phyloP scores from a whole-genome alignment of 306 rosid genomes.

The Neltuma alba region DNA sequence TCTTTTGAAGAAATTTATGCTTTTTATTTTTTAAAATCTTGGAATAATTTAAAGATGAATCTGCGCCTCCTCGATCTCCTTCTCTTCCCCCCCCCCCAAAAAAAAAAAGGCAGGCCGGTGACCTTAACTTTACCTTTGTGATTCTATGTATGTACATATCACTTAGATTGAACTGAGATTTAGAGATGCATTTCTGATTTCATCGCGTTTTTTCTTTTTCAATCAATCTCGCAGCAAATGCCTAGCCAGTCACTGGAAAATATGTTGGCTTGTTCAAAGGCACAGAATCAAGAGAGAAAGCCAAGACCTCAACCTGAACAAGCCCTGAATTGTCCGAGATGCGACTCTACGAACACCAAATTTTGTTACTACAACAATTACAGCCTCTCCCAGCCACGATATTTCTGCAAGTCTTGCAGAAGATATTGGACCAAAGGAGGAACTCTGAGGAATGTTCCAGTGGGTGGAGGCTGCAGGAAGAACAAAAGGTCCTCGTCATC shows the following conservation, averaged over 20 bases:
- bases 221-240: slow-evolving; percentile 67
- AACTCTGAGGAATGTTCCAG: slow-evolving; percentile 92
- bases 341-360: slow-evolving; percentile 92
- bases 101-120: background rate
- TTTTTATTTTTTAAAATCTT: background rate
- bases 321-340: slow-evolving; percentile 87
- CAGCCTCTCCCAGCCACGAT: slow-evolving; percentile 92
- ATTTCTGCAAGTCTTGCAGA: slow-evolving; percentile 94
- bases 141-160: background rate
- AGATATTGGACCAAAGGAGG: slow-evolving; percentile 99
- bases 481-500: slow-evolving; percentile 78
- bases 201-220: background rate
- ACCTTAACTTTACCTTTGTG: slow-evolving; percentile 13
- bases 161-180: background rate
- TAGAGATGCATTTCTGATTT: background rate
- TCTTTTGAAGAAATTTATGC: background rate
- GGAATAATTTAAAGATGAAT: background rate
- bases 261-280: slow-evolving; percentile 72
- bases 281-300: slow-evolving; percentile 58
- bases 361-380: slow-evolving; percentile 99
- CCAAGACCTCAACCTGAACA: slow-evolving; percentile 87
- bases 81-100: too few relatives aligned
- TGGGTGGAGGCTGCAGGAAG: slow-evolving; percentile 98
- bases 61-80: background rate
- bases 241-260: slow-evolving; percentile 57